Evolutionary conservation across 768 basidiomycete genomes (phyloP), one percentile per base, ranked within the genome.

Genomic region (Pilatotrama ljubarskyi): DNA sequence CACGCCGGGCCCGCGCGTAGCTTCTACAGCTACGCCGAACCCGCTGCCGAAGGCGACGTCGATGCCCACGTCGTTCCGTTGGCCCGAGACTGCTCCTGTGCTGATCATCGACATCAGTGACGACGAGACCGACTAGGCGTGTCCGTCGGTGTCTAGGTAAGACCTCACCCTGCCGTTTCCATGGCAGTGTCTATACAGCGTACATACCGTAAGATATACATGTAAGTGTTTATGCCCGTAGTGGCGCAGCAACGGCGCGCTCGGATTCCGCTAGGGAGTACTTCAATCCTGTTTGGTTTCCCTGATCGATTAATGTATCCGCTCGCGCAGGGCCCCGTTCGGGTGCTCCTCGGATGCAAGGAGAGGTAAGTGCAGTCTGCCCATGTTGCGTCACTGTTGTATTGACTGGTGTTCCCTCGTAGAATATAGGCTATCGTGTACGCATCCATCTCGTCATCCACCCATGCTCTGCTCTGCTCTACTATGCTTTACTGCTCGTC

Each of bases 71-170:
- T 13, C 46, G 55, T 42, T 50, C 29, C 63, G 72, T 37, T 84
- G 84, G 84, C 82, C 81, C 18, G 77, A 75, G 47, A 76, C 74
- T 58, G 66, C 69, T 51, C 73, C 76, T 47, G 75, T 77, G 20
- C 75, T 77, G 41, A 74, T 84, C 56, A 68, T 84, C 54, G 76
- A 80, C 37, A 69, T 84, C 63, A 84, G 81, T 67, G 81, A 82
- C 63, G 80, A 81, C 52, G 79, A 81, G 61, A 77, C 77, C 24
- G 75, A 77, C 42, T 70, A 72, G 9, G 58, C 14, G 26, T 37
- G 13, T 10, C 14, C 15, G 44, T 35, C 40, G 42, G 58, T 26
- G 9, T 15, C 24, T 14, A 58, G 57, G 57, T 58, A 58, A 58
- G 57, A 36, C 2, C n/a, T n/a, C 14, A 18, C 15, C 37, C 42